phyloP scores from a whole-genome alignment of 768 basidiomycete species.

The Leccinum longicurvipes region DNA sequence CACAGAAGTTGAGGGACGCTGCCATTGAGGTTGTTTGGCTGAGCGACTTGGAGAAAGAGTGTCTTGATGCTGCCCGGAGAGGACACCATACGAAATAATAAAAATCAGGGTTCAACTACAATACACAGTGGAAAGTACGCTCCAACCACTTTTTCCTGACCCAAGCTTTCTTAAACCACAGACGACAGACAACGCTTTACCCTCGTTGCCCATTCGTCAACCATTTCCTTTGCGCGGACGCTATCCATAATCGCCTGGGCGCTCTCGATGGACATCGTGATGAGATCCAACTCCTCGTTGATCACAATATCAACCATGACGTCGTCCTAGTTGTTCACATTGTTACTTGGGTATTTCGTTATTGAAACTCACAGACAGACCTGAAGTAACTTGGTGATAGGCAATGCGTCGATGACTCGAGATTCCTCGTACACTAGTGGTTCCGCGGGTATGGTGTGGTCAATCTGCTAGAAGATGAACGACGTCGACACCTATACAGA shows the following conservation, averaged over 20 bases:
- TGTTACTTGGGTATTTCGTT: not conserved
- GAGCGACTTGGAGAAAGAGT: constrained; percentile 70
- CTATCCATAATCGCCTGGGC: constrained; percentile 12
- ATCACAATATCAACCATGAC: constrained; percentile 33
- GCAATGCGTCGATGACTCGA: constrained; percentile 14
- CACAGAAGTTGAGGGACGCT: constrained; percentile 61
- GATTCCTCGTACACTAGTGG: constrained; percentile 7
- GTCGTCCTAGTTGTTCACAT: constrained; percentile 27
- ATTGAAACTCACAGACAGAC: constrained; percentile 10
- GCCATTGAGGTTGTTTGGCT: constrained; percentile 79
- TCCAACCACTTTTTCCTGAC: not conserved
- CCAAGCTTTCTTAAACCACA: not conserved
- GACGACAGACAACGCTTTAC: constrained; percentile 14
- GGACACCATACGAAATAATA: constrained; percentile 33
- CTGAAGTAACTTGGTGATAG: constrained; percentile 24
- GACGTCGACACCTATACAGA: not conserved
- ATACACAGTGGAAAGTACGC: constrained; percentile 4
- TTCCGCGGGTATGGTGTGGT: constrained; percentile 34
- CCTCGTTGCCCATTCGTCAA: constrained; percentile 19
- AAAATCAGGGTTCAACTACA: not conserved
- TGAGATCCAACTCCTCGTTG: constrained; percentile 13
- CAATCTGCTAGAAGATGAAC: constrained; percentile 24
- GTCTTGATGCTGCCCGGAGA: constrained; percentile 74
- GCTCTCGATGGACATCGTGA: constrained; percentile 25
- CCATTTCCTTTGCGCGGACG: constrained; percentile 12